Evolutionary conservation across 768 basidiomycete genomes (phyloP).

Genomic region (Naganishia vishniacii): DNA sequence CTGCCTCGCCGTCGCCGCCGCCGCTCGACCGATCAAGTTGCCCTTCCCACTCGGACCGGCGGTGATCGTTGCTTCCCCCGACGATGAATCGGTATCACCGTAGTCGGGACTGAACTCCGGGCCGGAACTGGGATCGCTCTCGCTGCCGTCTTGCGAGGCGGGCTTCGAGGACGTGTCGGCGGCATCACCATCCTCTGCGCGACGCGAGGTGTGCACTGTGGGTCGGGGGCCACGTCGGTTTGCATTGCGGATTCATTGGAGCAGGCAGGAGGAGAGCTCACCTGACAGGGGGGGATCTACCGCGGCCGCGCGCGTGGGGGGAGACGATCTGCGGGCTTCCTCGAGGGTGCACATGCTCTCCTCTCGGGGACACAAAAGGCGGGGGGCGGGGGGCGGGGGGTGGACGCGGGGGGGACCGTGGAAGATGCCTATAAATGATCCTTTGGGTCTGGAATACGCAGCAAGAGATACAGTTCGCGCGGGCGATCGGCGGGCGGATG

Average conservation of each 20-base stretch:
- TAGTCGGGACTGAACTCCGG: constrained; percentile 17
- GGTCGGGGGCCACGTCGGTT: no score
- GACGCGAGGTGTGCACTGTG: no score
- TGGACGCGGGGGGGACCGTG: no score
- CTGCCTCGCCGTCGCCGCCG: not conserved
- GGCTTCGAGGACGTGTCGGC: no score
- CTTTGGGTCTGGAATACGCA: no score
- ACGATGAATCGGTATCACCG: constrained; percentile 16
- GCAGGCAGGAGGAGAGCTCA: not conserved
- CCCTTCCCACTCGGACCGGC: constrained; percentile 14
- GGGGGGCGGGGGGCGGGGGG: no score
- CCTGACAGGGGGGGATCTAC: not conserved
- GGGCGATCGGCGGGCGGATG: no score
- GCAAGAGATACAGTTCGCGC: no score
- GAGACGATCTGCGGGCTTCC: not conserved
- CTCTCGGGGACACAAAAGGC: no score
- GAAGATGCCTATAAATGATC: no score
- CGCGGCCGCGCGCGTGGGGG: not conserved
- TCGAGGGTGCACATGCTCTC: not conserved
- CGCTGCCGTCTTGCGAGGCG: not conserved
- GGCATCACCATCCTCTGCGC: no score
- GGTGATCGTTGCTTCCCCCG: constrained; percentile 14
- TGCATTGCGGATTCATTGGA: no score
- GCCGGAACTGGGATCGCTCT: constrained; percentile 19
- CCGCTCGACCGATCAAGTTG: constrained; percentile 11